Evolutionary conservation across 768 basidiomycete species (phyloP), one percentile per base, ranked within the genome.

Genomic region (Amanita inopinata): DNA sequence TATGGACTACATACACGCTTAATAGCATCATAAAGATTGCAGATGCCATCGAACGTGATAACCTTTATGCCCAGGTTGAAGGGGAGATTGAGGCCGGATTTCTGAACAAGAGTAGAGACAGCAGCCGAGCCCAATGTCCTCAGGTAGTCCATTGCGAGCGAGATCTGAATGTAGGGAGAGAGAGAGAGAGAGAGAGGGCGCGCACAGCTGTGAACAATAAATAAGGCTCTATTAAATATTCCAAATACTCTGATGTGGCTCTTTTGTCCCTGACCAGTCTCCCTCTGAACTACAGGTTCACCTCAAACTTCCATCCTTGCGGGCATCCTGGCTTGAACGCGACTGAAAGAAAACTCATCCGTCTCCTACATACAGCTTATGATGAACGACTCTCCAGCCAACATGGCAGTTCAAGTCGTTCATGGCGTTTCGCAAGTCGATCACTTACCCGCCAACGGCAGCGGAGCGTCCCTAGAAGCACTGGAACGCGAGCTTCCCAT

Each of bases 81-180:
- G 0, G 93, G 92, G 17, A 93, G 69, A 50, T 83, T 84, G 10
- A 97, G 71, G 18, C 92, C 92, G 5, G 92, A 92, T 54, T 92
- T 94, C 53, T 88, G 84, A 2, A 97, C 87, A n/a, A 96, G 72
- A 5, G 81, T 78, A 30, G 85, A 91, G 33, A 87, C 91, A 5
- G 91, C 91, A 33, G 79, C 86, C 41, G 83, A 85, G 25, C 89
- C 88, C 11, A 91, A 69, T 23, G 69, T 87, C 51, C 85, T 72
- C 45, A 91, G 63, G 55, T 88, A 87, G 50, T 91, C 88, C 88
- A 91, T 90, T 27, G 50, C 15, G 27, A 30, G 37, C 28, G 20
- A 22, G 6, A n/a, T n/a, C n/a, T n/a, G 36, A 23, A 31, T 33
- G 27, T 31, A 17, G 38, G 25, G 30, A 17, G 11, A 12, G 17